Percentiles rank a stretch among this genome's conserved stretches.
Conservation (phyloP, 1,139 yeast species). For the Yamadazyma jaroonii region DNA sequence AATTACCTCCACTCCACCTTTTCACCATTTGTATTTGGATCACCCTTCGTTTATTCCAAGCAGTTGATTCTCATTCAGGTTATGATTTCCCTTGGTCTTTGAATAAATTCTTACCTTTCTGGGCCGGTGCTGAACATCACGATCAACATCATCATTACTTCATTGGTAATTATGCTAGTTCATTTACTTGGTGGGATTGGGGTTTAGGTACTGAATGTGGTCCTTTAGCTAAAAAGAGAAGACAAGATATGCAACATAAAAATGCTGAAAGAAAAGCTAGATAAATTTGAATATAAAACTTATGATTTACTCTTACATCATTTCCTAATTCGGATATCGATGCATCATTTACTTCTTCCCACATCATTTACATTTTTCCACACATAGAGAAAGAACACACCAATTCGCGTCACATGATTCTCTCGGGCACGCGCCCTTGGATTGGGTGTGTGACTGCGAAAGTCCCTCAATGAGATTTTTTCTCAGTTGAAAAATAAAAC, state of each 20-base stretch:
- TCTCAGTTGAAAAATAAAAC: constrained; percentile 1
- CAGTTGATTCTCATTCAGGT: constrained; percentile 95
- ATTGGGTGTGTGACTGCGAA: constrained; percentile 3
- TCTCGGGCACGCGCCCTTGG: not conserved
- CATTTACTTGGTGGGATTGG: constrained; percentile 94
- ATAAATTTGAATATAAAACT: not conserved
- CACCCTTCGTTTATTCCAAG: constrained; percentile 84
- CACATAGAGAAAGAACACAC: no score
- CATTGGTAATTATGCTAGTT: constrained; percentile 88
- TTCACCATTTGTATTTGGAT: constrained; percentile 87
- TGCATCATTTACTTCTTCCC: no score
- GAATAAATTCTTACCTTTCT: constrained; percentile 84
- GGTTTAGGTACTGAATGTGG: constrained; percentile 82
- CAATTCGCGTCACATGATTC: not conserved
- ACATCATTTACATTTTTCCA: no score
- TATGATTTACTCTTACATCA: no score
- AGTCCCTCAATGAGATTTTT: not conserved
- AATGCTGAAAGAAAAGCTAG: constrained; percentile 1
- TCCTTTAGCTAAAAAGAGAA: constrained; percentile 55
- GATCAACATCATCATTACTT: constrained; percentile 95
- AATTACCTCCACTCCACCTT: constrained; percentile 70
- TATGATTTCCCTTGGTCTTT: constrained; percentile 96
- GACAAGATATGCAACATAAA: constrained; percentile 53
- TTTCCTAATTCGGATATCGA: no score
- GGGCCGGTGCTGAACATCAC: constrained; percentile 99